Evolutionary conservation across 2,329 filamentous ascomycete species (phyloP).

Genomic region (Penicillium sp.): DNA sequence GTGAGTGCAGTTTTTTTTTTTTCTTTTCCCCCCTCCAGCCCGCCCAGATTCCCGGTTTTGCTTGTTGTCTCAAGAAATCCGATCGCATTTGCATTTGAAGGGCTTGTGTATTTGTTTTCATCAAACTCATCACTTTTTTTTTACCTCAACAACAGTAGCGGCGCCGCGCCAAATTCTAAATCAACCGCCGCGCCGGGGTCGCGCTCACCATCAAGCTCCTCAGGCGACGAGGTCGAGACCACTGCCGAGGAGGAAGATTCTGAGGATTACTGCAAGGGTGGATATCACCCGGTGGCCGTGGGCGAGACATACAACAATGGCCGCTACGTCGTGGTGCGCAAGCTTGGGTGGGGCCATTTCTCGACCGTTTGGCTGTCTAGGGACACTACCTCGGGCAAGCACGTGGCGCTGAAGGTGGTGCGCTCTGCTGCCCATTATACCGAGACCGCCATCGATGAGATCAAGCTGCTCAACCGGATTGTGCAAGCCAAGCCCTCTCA

Average conservation of each 20-base stretch:
- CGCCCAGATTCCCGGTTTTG: not conserved
- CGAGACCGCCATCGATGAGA: conserved; percentile 97
- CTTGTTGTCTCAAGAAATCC: not conserved
- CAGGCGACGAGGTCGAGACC: conserved; percentile 83
- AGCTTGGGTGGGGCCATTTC: conserved; percentile 97
- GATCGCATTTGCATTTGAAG: not conserved
- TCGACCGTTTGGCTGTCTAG: conserved; percentile 88
- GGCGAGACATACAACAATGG: conserved; percentile 98
- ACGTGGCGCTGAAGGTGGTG: conserved; percentile 97
- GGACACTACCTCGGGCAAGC: conserved; percentile 86
- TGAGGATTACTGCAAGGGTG: conserved; percentile 98
- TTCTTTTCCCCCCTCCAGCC: not conserved
- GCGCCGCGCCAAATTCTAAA: conserved; percentile 20
- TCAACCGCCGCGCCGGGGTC: conserved; percentile 57
- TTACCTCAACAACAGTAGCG: conserved; percentile 1
- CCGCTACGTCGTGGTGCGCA: conserved; percentile 93
- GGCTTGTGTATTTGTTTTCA: not conserved
- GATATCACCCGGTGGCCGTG: conserved; percentile 92
- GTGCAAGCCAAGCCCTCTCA: conserved; percentile 94
- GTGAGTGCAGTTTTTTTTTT: conserved; percentile 30
- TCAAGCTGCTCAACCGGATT: conserved; percentile 96
- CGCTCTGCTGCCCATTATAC: conserved; percentile 98
- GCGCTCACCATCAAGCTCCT: conserved; percentile 75
- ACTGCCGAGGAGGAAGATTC: conserved; percentile 98
- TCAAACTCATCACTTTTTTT: not conserved